phyloP scores from a whole-genome alignment of 2,329 filamentous ascomycete species.

The Eutypella sp. region DNA sequence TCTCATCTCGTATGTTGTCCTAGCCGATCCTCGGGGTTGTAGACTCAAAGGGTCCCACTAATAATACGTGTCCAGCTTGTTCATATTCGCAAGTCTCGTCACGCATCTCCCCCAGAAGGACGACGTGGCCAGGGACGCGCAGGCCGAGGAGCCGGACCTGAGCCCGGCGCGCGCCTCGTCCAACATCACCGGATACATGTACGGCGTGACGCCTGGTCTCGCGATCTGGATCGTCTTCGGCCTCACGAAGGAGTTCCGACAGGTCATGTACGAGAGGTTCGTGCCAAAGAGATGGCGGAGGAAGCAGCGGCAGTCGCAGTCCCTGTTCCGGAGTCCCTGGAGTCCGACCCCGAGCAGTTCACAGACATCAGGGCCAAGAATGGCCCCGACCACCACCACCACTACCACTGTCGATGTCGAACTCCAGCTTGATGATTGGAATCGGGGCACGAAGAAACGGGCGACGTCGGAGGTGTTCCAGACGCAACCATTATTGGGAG shows the following conservation, averaged over 20 bases:
- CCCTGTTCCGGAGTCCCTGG: not conserved
- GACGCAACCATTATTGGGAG: not conserved
- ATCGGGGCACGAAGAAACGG: constrained; percentile 4
- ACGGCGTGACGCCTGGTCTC: constrained; percentile 19
- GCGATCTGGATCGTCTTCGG: constrained; percentile 21
- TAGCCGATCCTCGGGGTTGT: not conserved
- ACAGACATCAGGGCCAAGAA: constrained; percentile 1
- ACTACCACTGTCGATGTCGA: constrained; percentile 6
- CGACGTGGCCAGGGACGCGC: constrained; percentile 13
- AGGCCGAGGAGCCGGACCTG: constrained; percentile 16
- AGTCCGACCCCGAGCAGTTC: not conserved
- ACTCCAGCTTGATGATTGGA: constrained; percentile 9
- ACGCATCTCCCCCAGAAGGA: constrained; percentile 16
- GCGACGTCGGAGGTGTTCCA: constrained; percentile 3
- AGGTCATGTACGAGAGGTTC: constrained; percentile 17
- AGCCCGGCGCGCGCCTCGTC: constrained; percentile 14
- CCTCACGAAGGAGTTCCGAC: constrained; percentile 15
- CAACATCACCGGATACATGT: constrained; percentile 20
- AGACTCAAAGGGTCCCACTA: not conserved
- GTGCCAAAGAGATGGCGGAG: constrained; percentile 12
- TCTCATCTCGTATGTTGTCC: constrained; percentile 14
- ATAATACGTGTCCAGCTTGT: constrained; percentile 8
- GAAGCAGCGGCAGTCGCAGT: not conserved
- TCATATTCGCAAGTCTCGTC: constrained; percentile 17
- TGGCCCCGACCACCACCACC: constrained; percentile 5